These are phyloP conservation scores for Dactylella cylindrospora DNA, from an alignment of 2,329 filamentous ascomycete genomes.

Conservation along the genomic window DNA sequence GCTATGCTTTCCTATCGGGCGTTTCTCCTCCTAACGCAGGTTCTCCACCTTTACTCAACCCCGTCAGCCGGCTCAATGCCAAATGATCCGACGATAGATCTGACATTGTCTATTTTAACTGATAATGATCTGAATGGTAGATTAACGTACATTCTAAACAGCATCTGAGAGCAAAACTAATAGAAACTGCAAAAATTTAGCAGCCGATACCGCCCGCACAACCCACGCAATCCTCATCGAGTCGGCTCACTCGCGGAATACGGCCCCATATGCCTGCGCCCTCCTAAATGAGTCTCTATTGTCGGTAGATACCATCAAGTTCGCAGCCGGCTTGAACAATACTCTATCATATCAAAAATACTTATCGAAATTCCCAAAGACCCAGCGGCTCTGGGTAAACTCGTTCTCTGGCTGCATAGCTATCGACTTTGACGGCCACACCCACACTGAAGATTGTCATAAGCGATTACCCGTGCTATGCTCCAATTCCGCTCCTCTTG, in stretches of 20 bases:
- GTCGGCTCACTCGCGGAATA: neutral
- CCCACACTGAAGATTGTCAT: conserved; percentile 44
- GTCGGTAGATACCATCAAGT: conserved; percentile 12
- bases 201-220: neutral
- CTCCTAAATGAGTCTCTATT: conserved; percentile 17
- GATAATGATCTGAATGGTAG: conserved; percentile 34
- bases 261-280: conserved; percentile 2
- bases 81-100: no score
- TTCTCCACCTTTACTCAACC: no score
- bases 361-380: conserved; percentile 9
- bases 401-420: conserved; percentile 37
- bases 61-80: no score
- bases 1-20: no score
- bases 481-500: conserved; percentile 55
- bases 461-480: conserved; percentile 53
- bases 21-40: no score
- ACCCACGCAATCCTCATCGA: conserved; percentile 19
- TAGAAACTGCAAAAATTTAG: neutral
- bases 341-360: conserved; percentile 24
- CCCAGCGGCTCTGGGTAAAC: conserved; percentile 22
- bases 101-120: conserved; percentile 16
- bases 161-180: conserved; percentile 2
- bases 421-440: conserved; percentile 49
- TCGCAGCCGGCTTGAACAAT: conserved; percentile 20
- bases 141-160: neutral